Evolutionary conservation across 176 grass and related monocot genomes (phyloP), one percentile per base, ranked within the genome.

Genomic region (Metroxylon sagu): DNA sequence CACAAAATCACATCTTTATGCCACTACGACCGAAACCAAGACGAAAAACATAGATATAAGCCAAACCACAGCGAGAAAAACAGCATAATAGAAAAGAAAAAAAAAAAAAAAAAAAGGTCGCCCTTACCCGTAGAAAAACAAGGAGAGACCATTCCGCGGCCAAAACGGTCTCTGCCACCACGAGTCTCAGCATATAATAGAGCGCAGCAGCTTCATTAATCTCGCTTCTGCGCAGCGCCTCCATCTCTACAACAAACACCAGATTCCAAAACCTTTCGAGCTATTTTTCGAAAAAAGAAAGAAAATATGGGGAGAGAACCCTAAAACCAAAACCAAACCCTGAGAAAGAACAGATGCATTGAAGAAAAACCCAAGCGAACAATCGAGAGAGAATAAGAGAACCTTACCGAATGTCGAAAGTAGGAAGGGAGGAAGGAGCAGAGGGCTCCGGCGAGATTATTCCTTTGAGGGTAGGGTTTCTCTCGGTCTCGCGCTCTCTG

Each of bases 121-220:
- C 26, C 23, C 29, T 64, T 52, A 78, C 75, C 54, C 17, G 52
- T 55, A 64, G 66, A 56, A 70, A 50, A 27, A 4, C 61, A 71
- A 78, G 66, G 57, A 78, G 27, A 48, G 74, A 56, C 31, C 52
- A 71, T 71, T 71, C 57, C 14, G 49, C 75, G 1, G 49, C 57
- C 63, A 78, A 71, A 70, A 61, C 56, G 15, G 49, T 18, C 75
- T 70, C 66, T 10, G 57, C 66, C 4, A 70, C 54, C 14, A 62
- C 29, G 3, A 77, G 27, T 18, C 62, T 56, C 57, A 64, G n/a
- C 50, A 78, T 5, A 50, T 49, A 49, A 60, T 12, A 26, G 27
- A 76, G 23, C 50, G 43, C 16, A 55, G 57, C 25, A 56, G 18
- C 23, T 51, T 63, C 54, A 54, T 57, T 59, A 25, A 54, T 68